phyloP scores from a whole-genome alignment of 108 stramenopile species.

The Skeletonema potamos region DNA sequence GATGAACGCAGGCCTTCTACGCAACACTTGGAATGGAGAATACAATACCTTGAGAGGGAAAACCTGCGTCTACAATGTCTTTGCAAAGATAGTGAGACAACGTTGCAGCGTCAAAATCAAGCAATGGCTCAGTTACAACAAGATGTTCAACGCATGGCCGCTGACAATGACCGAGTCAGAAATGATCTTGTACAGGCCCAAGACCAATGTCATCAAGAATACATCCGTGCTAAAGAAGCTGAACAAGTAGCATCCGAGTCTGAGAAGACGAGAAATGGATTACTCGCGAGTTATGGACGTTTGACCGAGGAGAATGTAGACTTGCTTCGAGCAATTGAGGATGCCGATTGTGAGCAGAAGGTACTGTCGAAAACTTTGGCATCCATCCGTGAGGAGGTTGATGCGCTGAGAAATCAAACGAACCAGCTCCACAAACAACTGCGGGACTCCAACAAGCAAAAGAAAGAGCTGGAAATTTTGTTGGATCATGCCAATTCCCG shows the following conservation, averaged over 20 bases:
- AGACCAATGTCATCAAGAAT: constrained; percentile 20
- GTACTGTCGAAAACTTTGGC: constrained; percentile 16
- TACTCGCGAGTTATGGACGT: constrained; percentile 31
- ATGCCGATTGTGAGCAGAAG: constrained; percentile 13
- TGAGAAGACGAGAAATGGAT: constrained; percentile 15
- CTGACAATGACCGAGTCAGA: constrained; percentile 20
- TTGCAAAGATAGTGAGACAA: constrained; percentile 3
- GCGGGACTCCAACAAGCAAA: constrained; percentile 2
- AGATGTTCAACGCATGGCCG: constrained; percentile 2
- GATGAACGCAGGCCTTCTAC: constrained; percentile 11
- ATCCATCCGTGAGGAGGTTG: constrained; percentile 6
- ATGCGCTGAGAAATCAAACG: constrained; percentile 5
- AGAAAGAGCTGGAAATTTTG: constrained; percentile 15
- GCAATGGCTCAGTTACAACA: not conserved
- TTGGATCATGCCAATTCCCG: constrained; percentile 9
- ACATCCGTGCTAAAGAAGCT: constrained; percentile 17
- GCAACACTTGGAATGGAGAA: not conserved
- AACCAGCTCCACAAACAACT: constrained; percentile 5
- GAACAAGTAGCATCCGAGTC: constrained; percentile 24
- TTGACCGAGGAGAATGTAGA: constrained; percentile 39
- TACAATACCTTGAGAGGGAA: constrained; percentile 6
- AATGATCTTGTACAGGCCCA: constrained; percentile 3
- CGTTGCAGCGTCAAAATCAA: constrained; percentile 2
- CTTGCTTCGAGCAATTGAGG: constrained; percentile 19
- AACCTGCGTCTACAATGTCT: constrained; percentile 9